Evolutionary conservation across 176 grass and related monocot species (phyloP), one percentile per base, ranked within the genome.

Genomic region (Elymus sibiricus): DNA sequence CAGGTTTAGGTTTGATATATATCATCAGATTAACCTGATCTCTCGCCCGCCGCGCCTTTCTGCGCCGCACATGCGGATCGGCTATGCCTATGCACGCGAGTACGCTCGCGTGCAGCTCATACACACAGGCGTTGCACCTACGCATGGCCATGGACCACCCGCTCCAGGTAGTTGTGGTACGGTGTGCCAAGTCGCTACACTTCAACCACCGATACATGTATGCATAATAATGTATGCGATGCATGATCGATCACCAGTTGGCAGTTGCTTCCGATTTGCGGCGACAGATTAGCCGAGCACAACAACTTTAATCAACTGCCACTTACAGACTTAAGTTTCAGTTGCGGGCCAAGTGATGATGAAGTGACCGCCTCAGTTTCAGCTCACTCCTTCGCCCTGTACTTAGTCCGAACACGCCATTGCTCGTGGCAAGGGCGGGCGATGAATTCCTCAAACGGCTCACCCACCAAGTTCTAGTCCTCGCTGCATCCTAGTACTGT

Each of bases 141-240:
- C 87, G 81, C 81, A 53, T 73, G 43, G 11, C 40, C 6, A 49
- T 49, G 87, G 87, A 79, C 87, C 87, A 84, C 72, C 29, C 12
- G 2, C 13, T 60, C 17, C 25, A 60, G 79, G 86, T 83, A 9
- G 62, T 21, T 83, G 79, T n/a, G 31, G 46, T 35, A 58, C 31
- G 32, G 29, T 46, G n/a, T 82, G 31, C 53, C 27, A 70, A 38
- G 79, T 37, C 34, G 64, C 28, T 82, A 5, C 64, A 16, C 44
- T 60, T 78, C 15, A 62, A 24, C n/a, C 56, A 46, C 60, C 61
- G 24, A 25, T 74, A 1, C 38, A 43, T 25, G 69, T 6, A 70
- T 11, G 24, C 8, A 3, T n/a, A 22, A 51, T 15, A 51, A 4
- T 27, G 32, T 8, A 69, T 28, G n/a, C n/a, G n/a, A 3, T 46